Base-by-base conservation (phyloP, 2,329 filamentous ascomycete genomes). In the Pseudocercospora eumusae region DNA sequence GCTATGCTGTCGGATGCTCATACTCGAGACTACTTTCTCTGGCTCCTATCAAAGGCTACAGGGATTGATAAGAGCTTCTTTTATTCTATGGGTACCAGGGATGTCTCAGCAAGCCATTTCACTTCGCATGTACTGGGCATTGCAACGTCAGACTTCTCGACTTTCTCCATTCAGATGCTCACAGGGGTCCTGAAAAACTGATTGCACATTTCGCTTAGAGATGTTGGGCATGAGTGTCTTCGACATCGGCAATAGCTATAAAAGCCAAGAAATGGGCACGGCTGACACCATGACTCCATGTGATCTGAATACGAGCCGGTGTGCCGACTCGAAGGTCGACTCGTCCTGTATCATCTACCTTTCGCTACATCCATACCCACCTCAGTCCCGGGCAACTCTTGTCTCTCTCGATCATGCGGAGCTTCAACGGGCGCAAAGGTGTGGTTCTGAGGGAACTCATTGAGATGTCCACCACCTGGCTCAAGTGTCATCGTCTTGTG, bases 71-170 rank as follows among this genome's bases (percentile, higher is more conserved):
- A 44, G 20, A 21, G 40, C 40, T 44, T 44, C 40, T n/a, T 44
- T 1, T n/a, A n/a, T n/a, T n/a, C n/a, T 44, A 44, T 44, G 40
- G 40, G 20, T 44, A 44, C 20, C 40, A 44, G 11, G 15, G 40
- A n/a, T n/a, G 25, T 45, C 33, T 56, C 44, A 7, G 52, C 58
- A 11, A 65, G 64, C n/a, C 20, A 54, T 69, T 13, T 66, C 67
- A 20, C 59, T 65, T 28, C 57, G 66, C 6, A 69, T 69, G 66
- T 56, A 58, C 5, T 69, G 67, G 66, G 67, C 66, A 13, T 36
- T 62, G 15, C 11, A 25, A 20, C 60, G 66, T n/a, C 31, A 56
- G 25, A 66, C 66, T 9, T 65, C 60, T 4, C 60, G 74, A n/a
- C n/a, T n/a, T n/a, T n/a, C n/a, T n/a, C n/a, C n/a, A n/a, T n/a